phyloP scores from a whole-genome alignment of 495 filamentous ascomycete genomes.

The Neurospora cerealis region DNA sequence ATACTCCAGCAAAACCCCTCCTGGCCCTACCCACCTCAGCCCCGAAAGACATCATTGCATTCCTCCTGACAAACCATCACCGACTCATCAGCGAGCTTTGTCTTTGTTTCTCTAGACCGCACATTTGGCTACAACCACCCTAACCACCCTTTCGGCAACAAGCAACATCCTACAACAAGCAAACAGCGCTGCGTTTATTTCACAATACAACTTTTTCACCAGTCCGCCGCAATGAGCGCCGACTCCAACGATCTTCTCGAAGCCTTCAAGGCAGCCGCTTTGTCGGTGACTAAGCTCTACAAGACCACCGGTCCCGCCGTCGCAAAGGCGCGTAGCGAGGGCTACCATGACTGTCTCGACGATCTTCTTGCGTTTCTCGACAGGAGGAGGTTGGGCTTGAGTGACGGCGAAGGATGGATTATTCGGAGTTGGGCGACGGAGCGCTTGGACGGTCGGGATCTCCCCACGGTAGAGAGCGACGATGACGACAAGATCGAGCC shows the following conservation, averaged over 20 bases:
- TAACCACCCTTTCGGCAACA: background rate
- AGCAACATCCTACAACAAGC: background rate
- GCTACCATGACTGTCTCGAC: slow-evolving; percentile 91
- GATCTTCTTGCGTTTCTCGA: slow-evolving; percentile 81
- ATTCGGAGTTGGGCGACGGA: slow-evolving; percentile 81
- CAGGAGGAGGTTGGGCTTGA: slow-evolving; percentile 62
- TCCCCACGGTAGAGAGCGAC: slow-evolving; percentile 54
- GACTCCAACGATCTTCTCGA: slow-evolving; percentile 74
- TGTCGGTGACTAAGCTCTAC: slow-evolving; percentile 94
- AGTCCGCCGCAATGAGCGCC: slow-evolving; percentile 13
- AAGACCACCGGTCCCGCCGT: slow-evolving; percentile 75
- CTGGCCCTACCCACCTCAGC: background rate
- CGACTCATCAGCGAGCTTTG: background rate
- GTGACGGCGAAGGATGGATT: slow-evolving; percentile 70
- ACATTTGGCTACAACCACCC: background rate
- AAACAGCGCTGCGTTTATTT: background rate
- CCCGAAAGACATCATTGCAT: background rate
- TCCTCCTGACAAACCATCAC: background rate
- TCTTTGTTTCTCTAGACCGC: background rate
- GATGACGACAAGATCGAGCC: slow-evolving; percentile 57
- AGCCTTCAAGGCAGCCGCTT: slow-evolving; percentile 81
- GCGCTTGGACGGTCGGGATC: slow-evolving; percentile 52
- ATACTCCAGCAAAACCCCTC: background rate
- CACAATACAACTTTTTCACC: background rate
- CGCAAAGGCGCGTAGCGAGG: slow-evolving; percentile 60